phyloP scores from a whole-genome alignment of 768 basidiomycete species.

The Pisolithus sp. region DNA sequence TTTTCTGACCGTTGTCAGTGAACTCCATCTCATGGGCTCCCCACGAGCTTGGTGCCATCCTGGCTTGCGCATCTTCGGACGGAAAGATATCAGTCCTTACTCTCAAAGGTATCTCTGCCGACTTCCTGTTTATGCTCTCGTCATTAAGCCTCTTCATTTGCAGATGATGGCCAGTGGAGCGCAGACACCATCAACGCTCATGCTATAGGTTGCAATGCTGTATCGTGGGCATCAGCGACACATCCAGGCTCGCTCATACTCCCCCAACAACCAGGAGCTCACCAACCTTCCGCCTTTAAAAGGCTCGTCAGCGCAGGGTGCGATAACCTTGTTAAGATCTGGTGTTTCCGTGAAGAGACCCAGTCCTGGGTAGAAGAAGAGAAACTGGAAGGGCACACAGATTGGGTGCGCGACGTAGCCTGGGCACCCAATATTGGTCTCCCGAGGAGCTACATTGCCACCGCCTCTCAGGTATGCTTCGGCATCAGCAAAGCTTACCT shows the following conservation, averaged over 20 bases:
- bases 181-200: conserved; percentile 94
- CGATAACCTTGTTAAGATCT: conserved; percentile 92
- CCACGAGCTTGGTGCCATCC: conserved; percentile 92
- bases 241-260: conserved; percentile 80
- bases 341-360: conserved; percentile 82
- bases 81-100: conserved; percentile 94
- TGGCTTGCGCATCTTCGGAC: conserved; percentile 95
- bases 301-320: conserved; percentile 95
- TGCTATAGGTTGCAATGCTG: conserved; percentile 93
- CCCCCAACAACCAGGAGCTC: conserved; percentile 44
- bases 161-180: conserved; percentile 96
- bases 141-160: neutral
- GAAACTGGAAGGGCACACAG: conserved; percentile 83
- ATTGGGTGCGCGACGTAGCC: conserved; percentile 99
- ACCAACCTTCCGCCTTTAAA: conserved; percentile 59
- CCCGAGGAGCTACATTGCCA: conserved; percentile 91
- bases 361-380: conserved; percentile 92
- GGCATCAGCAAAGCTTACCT: neutral
- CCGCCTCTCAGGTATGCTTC: conserved; percentile 71
- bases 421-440: conserved; percentile 98
- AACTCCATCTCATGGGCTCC: conserved; percentile 99
- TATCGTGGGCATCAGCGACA: conserved; percentile 94
- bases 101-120: conserved; percentile 76
- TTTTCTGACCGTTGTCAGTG: conserved; percentile 41
- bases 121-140: neutral